Evolutionary conservation across 225 moss, liverwort and hornwort species (phyloP), one percentile per base, ranked within the genome.

Genomic region (Straminergon stramineum): DNA sequence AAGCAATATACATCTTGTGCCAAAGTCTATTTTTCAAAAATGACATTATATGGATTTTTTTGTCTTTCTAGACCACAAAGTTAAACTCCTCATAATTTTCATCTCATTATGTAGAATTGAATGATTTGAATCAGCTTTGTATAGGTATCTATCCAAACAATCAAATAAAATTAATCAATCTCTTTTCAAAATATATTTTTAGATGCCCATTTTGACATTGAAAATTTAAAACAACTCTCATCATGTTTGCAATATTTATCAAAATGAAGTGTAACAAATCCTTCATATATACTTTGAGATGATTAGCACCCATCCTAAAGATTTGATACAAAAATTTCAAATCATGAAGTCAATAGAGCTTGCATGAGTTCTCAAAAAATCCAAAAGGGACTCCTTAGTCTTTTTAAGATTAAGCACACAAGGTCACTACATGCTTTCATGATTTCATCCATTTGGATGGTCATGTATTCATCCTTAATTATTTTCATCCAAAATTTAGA

Each of bases 391-490:
- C 1, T 18, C 30, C 1, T 48, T 30, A 17, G 6, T 75, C 74
- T 75, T 18, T 45, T 48, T 30, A 5, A 6, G 4, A 1, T 74
- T 48, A 48, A 18, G 0, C 30, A 30, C 0, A 30, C 0, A 31
- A 0, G 2, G 7, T 4, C 3, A 10, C 75, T 51, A 75, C 7
- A 0, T 6, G 0, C 11, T 75, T 19, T 51, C 7, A 32, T 20
- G 7, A 20, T 75, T 75, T 51, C 7, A 31, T 75, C 19, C 31
- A 75, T 30, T 51, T 75, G 4, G 18, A 51, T 19, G 19, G 4
- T 51, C 12, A 12, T 19, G 1, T 51, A 32, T 51, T 3, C 1
- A 75, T 31, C 4, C 3, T 15, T 9, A 26, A 15, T 8, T 43
- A 15, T 26, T 43, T 15, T 75, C 20, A 75, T 51, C 17, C 11